phyloP scores from a whole-genome alignment of 2,329 filamentous ascomycete genomes.

The Aspergillus tamarii region DNA sequence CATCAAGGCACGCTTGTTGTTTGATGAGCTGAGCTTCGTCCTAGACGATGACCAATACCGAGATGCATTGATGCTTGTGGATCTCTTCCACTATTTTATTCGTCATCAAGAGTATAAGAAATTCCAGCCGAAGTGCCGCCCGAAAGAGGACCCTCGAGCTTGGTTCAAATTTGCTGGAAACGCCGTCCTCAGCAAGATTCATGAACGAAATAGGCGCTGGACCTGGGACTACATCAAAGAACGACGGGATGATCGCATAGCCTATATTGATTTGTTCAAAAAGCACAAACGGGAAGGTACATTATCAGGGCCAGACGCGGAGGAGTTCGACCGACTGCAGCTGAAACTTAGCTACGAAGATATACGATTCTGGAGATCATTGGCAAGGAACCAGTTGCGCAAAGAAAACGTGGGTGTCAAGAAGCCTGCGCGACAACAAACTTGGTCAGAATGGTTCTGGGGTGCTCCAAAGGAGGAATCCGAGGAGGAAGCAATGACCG shows the following conservation, averaged over 20 bases:
- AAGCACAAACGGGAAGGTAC: constrained; percentile 78
- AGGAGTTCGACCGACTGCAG: constrained; percentile 76
- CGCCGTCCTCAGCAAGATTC: constrained; percentile 88
- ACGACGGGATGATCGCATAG: constrained; percentile 81
- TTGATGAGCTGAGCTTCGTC: constrained; percentile 97
- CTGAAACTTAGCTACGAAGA: constrained; percentile 92
- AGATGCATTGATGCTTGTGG: constrained; percentile 95
- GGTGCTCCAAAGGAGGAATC: constrained; percentile 73
- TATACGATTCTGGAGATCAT: constrained; percentile 91
- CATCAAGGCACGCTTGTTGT: constrained; percentile 86
- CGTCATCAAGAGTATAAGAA: constrained; percentile 97
- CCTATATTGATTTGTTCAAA: constrained; percentile 95
- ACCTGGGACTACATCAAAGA: constrained; percentile 96
- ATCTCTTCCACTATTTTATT: constrained; percentile 97
- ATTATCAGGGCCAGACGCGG: constrained; percentile 69
- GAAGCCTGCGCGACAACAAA: constrained; percentile 71
- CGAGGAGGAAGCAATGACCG: constrained; percentile 85
- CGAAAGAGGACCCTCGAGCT: constrained; percentile 86
- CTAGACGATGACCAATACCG: constrained; percentile 97
- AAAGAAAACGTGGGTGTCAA: constrained; percentile 94
- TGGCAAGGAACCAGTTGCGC: constrained; percentile 90
- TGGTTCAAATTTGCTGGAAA: constrained; percentile 93
- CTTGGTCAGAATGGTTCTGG: constrained; percentile 93
- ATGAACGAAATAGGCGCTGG: constrained; percentile 90
- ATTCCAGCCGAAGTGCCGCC: constrained; percentile 78